phyloP scores from a whole-genome alignment of 768 basidiomycete genomes.

The Steccherinum ochraceum region DNA sequence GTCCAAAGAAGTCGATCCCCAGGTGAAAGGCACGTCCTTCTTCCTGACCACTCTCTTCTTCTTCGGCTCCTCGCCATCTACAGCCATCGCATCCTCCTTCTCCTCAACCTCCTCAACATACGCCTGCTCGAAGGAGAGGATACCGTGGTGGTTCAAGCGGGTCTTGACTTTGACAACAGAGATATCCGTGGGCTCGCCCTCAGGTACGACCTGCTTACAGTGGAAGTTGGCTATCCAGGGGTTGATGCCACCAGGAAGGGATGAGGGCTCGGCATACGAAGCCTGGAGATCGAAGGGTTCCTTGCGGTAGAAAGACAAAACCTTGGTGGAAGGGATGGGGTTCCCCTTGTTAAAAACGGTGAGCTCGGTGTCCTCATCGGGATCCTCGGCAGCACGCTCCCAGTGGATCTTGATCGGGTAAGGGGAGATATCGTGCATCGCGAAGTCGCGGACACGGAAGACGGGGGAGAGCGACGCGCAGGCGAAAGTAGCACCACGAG shows the following conservation, averaged over 20 bases:
- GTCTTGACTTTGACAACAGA: slow-evolving; percentile 89
- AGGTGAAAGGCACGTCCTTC: slow-evolving; percentile 71
- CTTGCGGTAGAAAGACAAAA: slow-evolving; percentile 91
- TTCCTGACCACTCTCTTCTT: slow-evolving; percentile 86
- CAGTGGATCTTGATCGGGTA: slow-evolving; percentile 92
- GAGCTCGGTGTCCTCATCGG: slow-evolving; percentile 88
- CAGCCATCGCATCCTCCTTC: slow-evolving; percentile 68
- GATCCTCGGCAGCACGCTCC: slow-evolving; percentile 66
- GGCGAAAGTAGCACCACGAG: slow-evolving; percentile 93
- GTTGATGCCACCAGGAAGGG: slow-evolving; percentile 74
- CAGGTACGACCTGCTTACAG: slow-evolving; percentile 72
- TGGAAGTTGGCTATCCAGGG: slow-evolving; percentile 81
- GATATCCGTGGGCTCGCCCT: slow-evolving; percentile 58
- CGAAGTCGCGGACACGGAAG: slow-evolving; percentile 97
- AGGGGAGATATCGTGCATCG: slow-evolving; percentile 75
- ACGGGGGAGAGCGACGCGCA: slow-evolving; percentile 97
- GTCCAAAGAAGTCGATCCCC: slow-evolving; percentile 60
- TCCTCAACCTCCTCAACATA: slow-evolving; percentile 84
- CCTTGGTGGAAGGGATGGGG: slow-evolving; percentile 86
- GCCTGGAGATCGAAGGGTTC: slow-evolving; percentile 87
- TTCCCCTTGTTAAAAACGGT: slow-evolving; percentile 87
- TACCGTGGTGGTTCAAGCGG: slow-evolving; percentile 78
- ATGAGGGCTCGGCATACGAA: slow-evolving; percentile 64
- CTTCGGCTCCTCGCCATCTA: slow-evolving; percentile 60
- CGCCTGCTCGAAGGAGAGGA: slow-evolving; percentile 80